Evolutionary conservation across 768 basidiomycete species (phyloP).

Genomic region (Hemileccinum impolitum): DNA sequence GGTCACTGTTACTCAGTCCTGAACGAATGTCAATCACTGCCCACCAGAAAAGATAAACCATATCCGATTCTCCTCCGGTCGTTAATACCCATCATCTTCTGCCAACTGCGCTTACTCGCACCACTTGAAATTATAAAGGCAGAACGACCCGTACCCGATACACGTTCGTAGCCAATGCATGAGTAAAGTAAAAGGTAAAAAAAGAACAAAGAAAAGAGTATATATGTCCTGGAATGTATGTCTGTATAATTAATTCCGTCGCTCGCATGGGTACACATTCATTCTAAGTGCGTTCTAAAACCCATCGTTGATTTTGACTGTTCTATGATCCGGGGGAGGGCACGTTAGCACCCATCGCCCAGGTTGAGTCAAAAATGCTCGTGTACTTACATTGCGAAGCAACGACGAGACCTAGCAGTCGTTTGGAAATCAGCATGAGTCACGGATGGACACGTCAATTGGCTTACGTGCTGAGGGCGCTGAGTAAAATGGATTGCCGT

Average conservation of each 20-base stretch:
- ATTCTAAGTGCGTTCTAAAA: slow-evolving; percentile 3
- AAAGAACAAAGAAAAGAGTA: background rate
- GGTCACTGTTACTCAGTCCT: no score
- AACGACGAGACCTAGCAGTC: background rate
- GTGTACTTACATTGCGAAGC: background rate
- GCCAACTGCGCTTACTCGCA: background rate
- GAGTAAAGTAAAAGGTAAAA: background rate
- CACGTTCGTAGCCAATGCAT: background rate
- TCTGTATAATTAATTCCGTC: background rate
- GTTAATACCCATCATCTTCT: no score
- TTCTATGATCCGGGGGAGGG: background rate
- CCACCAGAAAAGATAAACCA: no score
- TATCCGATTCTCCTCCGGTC: no score
- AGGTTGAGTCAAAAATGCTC: no score
- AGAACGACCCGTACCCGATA: background rate
- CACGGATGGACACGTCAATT: background rate
- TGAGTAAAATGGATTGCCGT: slow-evolving; percentile 4
- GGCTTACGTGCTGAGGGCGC: slow-evolving; percentile 1
- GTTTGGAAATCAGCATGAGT: background rate
- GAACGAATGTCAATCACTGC: no score
- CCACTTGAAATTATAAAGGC: background rate
- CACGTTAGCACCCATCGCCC: no score
- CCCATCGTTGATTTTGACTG: slow-evolving; percentile 11
- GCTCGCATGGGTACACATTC: background rate
- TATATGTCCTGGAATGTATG: background rate